A percentile compares a stretch with the other conserved stretches of the same genome.
Evolutionary conservation across 768 basidiomycete species (phyloP).

Genomic region (Suillus paluster): DNA sequence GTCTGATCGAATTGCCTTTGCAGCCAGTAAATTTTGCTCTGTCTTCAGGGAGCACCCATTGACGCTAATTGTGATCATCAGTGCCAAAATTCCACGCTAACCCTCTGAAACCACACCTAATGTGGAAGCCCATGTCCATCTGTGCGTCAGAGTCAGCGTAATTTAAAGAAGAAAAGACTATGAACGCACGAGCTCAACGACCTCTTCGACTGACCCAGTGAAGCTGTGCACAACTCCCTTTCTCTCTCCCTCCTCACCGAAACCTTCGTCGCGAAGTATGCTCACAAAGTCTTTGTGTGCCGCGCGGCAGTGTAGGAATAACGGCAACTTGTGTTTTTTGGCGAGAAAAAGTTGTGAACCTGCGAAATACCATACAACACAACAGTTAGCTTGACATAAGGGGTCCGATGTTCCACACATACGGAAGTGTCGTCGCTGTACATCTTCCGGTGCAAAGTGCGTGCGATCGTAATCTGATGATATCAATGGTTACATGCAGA

Average conservation of each 20-base stretch:
- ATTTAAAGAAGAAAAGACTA: background rate
- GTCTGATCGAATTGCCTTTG: conserved; percentile 60
- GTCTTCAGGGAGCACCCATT: conserved; percentile 85
- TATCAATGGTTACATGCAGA: background rate
- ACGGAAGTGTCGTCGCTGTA: conserved; percentile 71
- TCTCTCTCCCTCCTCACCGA: conserved; percentile 58
- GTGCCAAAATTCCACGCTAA: background rate
- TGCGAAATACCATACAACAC: conserved; percentile 16
- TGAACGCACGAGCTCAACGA: conserved; percentile 60
- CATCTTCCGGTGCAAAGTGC: conserved; percentile 61
- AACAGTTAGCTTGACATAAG: background rate
- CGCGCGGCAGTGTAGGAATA: conserved; percentile 84
- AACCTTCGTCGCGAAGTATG: conserved; percentile 69
- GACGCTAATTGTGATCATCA: conserved; percentile 42
- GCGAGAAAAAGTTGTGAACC: conserved; percentile 66
- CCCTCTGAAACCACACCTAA: conserved; percentile 43
- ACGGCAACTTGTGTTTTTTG: conserved; percentile 70
- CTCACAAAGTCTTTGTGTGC: conserved; percentile 71
- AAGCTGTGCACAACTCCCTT: conserved; percentile 86
- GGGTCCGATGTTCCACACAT: conserved; percentile 23
- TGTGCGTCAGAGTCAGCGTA: conserved; percentile 30
- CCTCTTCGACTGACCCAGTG: conserved; percentile 69
- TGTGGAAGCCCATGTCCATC: conserved; percentile 76
- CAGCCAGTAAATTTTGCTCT: conserved; percentile 59
- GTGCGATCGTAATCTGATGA: conserved; percentile 75